A percentile compares a stretch with the other conserved stretches of the same genome.
Conservation (phyloP, 176 grass and related monocot species). For the Phyllostachys edulis region DNA sequence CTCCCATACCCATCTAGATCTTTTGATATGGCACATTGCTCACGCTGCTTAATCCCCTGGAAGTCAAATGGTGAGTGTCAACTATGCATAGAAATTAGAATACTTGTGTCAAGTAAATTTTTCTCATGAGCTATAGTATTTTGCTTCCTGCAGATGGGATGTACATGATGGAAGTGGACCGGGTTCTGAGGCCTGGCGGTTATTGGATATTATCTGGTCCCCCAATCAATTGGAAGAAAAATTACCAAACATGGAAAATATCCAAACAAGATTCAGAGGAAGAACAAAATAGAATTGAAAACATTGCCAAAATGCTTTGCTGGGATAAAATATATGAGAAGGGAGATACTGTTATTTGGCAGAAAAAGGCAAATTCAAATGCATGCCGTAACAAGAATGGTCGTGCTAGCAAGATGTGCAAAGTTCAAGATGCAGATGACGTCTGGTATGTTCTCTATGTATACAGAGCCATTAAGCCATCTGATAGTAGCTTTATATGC, state of each 20-base stretch:
- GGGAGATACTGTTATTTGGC: slow-evolving; percentile 73
- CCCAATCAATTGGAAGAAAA: slow-evolving; percentile 66
- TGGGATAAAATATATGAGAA: slow-evolving; percentile 77
- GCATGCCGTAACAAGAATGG: slow-evolving; percentile 46
- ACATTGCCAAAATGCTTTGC: slow-evolving; percentile 74
- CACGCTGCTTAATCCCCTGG: slow-evolving; percentile 74
- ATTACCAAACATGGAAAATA: slow-evolving; percentile 60
- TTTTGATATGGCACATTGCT: slow-evolving; percentile 88
- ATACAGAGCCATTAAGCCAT: background rate
- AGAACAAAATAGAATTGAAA: slow-evolving; percentile 56
- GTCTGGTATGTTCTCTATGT: slow-evolving; percentile 49
- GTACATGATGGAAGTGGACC: slow-evolving; percentile 89
- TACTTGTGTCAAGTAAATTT: background rate
- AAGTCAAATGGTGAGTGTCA: slow-evolving; percentile 66
- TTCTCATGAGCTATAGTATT: slow-evolving; percentile 9
- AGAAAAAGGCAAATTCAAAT: slow-evolving; percentile 55
- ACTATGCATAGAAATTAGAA: background rate
- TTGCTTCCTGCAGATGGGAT: slow-evolving; percentile 62
- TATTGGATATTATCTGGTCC: slow-evolving; percentile 87
- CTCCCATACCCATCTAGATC: slow-evolving; percentile 71
- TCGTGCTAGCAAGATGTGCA: slow-evolving; percentile 48
- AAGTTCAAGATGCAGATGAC: slow-evolving; percentile 62
- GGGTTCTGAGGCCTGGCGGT: slow-evolving; percentile 75
- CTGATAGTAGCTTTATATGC: slow-evolving; percentile 11
- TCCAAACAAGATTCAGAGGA: slow-evolving; percentile 56